phyloP scores from a whole-genome alignment of 2,329 filamentous ascomycete genomes.

The Acrocalymma vagum region DNA sequence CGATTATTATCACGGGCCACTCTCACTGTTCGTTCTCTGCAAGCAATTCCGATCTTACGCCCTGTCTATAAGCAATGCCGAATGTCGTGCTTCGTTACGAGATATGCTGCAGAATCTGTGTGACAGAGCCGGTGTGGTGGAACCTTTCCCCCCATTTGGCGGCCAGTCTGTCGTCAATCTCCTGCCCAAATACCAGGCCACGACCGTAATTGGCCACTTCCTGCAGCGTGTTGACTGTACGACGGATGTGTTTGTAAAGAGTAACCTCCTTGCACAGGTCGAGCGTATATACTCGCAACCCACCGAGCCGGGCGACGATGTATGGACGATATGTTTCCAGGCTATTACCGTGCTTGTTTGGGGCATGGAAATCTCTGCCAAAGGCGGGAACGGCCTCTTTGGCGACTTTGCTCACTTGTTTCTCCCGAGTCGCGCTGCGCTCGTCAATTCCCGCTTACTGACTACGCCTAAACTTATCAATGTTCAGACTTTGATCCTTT shows the following conservation, averaged over 20 bases:
- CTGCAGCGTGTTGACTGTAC: constrained; percentile 6
- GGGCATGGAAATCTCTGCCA: constrained; percentile 4
- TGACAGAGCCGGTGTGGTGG: constrained; percentile 1
- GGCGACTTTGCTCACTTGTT: constrained; percentile 3
- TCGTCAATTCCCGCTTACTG: constrained; percentile 3
- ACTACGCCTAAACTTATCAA: constrained; percentile 7
- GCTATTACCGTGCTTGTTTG: constrained; percentile 6
- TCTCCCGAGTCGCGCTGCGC: constrained; percentile 3
- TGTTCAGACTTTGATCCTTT: constrained; percentile 6
- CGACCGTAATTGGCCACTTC: constrained; percentile 7
- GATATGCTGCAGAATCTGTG: constrained; percentile 6
- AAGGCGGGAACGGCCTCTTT: constrained; percentile 1
- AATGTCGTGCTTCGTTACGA: background rate
- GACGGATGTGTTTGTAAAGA: constrained; percentile 5
- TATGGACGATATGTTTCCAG: constrained; percentile 5
- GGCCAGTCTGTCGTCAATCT: constrained; percentile 1
- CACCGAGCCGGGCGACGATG: constrained; percentile 5
- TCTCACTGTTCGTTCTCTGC: constrained; percentile 8
- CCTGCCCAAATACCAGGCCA: constrained; percentile 5
- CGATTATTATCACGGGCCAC: constrained; percentile 6
- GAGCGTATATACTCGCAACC: constrained; percentile 5
- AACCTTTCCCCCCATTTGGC: constrained; percentile 5
- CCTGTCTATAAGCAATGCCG: background rate
- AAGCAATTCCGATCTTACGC: constrained; percentile 3
- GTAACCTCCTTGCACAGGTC: constrained; percentile 5